Evolutionary conservation across 768 basidiomycete genomes (phyloP), one percentile per base, ranked within the genome.

Genomic region (Tephrocybe rancida): DNA sequence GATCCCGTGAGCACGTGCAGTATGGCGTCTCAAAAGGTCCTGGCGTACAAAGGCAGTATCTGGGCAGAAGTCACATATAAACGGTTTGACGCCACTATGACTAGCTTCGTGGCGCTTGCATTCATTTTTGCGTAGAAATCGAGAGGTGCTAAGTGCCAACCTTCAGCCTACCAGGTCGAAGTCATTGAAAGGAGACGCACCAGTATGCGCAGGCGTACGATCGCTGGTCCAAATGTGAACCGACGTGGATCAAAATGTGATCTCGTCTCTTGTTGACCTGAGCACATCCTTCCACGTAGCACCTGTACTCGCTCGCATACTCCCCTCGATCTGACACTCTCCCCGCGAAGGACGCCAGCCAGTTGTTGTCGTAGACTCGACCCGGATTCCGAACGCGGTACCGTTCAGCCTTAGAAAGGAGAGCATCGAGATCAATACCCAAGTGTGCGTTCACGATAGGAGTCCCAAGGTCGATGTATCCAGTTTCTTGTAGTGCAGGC

Each of bases 51-150:
- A 90, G 27, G 78, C 76, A 50, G 78, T 74, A 37, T 73, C 74
- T 6, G 75, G 70, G 50, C 87, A 89, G 34, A 83, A 68, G 45
- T 74, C 61, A 54, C 88, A 90, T 19, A 71, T 69, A 57, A 80
- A 87, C 6, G 87, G 87, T 54, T 84, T 79, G 35, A 67, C 57
- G 13, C 82, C 83, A 10, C 73, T 79, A 61, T 90, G 87, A 54
- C 81, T 83, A 13, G 82, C 74, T 65, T 87, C 86, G 55, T 90
- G 88, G 24, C 88, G 81, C 64, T 87, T 88, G 71, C 85, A 87
- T 64, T 90, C 87, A 61, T 90, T 88, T 66, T 85, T 88, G 54
- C 88, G 83, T 54, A 87, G 64, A 70, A 89, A 90, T 11, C 82
- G 74, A 53, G 84, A 74, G 2, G 80, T 67, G 63, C 88, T 89